Conservation (phyloP, 176 grass and related monocot species). For the Coix lacrymajobi region DNA sequence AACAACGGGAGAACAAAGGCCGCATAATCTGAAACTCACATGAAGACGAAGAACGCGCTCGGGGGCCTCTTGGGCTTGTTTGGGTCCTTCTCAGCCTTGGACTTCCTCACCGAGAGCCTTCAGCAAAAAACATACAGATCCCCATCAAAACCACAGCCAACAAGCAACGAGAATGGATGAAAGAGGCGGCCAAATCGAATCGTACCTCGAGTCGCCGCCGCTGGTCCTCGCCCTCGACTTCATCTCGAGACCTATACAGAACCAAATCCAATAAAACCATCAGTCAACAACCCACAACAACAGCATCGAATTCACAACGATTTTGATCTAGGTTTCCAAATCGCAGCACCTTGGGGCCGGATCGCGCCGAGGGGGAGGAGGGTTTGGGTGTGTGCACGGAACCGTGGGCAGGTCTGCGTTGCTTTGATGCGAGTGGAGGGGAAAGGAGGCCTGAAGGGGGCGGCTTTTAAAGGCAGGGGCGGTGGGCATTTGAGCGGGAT, state of each 20-base stretch:
- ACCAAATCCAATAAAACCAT: conserved; percentile 16
- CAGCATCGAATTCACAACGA: not conserved
- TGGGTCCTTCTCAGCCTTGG: conserved; percentile 68
- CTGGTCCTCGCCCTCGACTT: conserved; percentile 43
- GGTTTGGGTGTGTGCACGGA: not conserved
- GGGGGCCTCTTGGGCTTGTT: conserved; percentile 88
- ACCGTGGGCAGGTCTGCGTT: not conserved
- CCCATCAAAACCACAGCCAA: not conserved
- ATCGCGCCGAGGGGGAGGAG: conserved; percentile 27
- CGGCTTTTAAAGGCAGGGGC: conserved; percentile 39
- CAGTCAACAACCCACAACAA: not conserved
- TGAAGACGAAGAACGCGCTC: conserved; percentile 93
- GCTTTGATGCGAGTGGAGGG: conserved; percentile 12
- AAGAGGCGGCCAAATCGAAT: not conserved
- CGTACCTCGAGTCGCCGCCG: conserved; percentile 45
- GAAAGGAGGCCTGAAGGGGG: not conserved
- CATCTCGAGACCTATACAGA: conserved; percentile 40
- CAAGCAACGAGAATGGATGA: not conserved
- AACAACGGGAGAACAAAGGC: not conserved
- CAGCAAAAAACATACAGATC: not conserved
- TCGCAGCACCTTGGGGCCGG: conserved; percentile 23
- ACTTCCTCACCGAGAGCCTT: conserved; percentile 69
- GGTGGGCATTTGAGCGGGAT: conserved; percentile 55
- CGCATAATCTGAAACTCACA: conserved; percentile 27
- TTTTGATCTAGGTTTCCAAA: not conserved